These are phyloP conservation scores for Apophysomyces trapeziformis DNA, from an alignment of 371 early-diverging fungal genomes.

Conservation along the genomic window DNA sequence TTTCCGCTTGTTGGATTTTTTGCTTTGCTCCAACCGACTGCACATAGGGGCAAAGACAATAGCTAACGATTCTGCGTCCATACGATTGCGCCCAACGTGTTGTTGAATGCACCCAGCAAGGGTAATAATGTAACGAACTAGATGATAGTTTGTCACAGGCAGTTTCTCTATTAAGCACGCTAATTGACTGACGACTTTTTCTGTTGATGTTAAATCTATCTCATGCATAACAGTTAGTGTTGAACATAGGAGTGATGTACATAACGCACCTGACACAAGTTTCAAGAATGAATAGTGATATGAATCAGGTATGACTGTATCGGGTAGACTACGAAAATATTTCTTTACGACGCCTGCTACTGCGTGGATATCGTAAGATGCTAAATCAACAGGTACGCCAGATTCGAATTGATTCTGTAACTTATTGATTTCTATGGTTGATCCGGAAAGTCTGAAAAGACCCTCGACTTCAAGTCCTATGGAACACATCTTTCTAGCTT, in stretches of 20 bases:
- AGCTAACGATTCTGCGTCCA: slow-evolving; percentile 51
- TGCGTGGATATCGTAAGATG: slow-evolving; percentile 46
- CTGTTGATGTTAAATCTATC: not conserved
- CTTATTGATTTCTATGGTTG: slow-evolving; percentile 39
- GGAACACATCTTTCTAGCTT: not conserved
- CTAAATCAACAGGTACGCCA: slow-evolving; percentile 35
- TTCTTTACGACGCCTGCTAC: slow-evolving; percentile 50
- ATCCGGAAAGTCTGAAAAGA: slow-evolving; percentile 52
- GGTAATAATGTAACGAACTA: slow-evolving; percentile 39
- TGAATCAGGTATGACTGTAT: slow-evolving; percentile 43
- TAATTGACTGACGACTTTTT: slow-evolving; percentile 7
- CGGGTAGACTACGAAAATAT: slow-evolving; percentile 47
- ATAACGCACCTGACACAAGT: not conserved
- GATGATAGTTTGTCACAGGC: slow-evolving; percentile 40
- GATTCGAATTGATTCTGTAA: slow-evolving; percentile 38
- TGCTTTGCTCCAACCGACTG: slow-evolving; percentile 43
- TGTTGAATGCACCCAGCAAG: slow-evolving; percentile 33
- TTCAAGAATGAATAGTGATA: slow-evolving; percentile 37
- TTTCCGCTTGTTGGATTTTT: slow-evolving; percentile 13
- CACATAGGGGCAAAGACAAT: slow-evolving; percentile 51
- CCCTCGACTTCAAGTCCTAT: slow-evolving; percentile 47
- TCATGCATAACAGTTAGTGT: not conserved
- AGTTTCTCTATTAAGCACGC: slow-evolving; percentile 28
- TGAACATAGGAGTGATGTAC: not conserved
- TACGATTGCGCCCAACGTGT: slow-evolving; percentile 33